phyloP scores from a whole-genome alignment of 2,329 filamentous ascomycete genomes.

The Talaromyces verruculosus region DNA sequence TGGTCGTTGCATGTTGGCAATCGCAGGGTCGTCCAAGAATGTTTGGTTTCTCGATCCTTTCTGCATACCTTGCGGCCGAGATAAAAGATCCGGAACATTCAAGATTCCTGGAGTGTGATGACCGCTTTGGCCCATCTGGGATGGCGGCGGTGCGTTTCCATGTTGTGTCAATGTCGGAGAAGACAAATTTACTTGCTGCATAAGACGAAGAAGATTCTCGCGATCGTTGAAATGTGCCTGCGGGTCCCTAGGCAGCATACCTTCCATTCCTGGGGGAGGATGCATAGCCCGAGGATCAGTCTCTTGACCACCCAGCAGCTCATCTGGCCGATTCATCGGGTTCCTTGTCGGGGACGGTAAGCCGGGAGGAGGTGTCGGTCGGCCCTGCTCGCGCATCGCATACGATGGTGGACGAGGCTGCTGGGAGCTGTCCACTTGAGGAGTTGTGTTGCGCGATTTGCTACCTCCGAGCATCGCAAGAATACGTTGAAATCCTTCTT shows the following conservation, averaged over 20 bases:
- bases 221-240: constrained; percentile 61
- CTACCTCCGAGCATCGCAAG: constrained; percentile 73
- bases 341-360: constrained; percentile 35
- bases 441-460: constrained; percentile 47
- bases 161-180: constrained; percentile 26
- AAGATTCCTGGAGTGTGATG: constrained; percentile 36
- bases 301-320: constrained; percentile 34
- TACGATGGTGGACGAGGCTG: constrained; percentile 33
- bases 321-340: constrained; percentile 28
- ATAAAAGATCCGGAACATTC: constrained; percentile 39
- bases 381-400: constrained; percentile 33
- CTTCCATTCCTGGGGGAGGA: constrained; percentile 22
- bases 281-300: constrained; percentile 22
- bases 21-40: constrained; percentile 47
- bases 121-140: constrained; percentile 13
- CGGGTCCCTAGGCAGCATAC: constrained; percentile 40
- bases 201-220: constrained; percentile 83
- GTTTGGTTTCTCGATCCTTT: constrained; percentile 37
- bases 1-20: constrained; percentile 44
- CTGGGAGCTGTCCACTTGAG: constrained; percentile 41
- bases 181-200: constrained; percentile 59
- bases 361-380: constrained; percentile 23
- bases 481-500: constrained; percentile 80
- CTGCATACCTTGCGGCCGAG: constrained; percentile 36
- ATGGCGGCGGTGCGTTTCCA: constrained; percentile 29